Conservation (phyloP, 306 rosid species). For the Chamaecrista fasciculata region DNA sequence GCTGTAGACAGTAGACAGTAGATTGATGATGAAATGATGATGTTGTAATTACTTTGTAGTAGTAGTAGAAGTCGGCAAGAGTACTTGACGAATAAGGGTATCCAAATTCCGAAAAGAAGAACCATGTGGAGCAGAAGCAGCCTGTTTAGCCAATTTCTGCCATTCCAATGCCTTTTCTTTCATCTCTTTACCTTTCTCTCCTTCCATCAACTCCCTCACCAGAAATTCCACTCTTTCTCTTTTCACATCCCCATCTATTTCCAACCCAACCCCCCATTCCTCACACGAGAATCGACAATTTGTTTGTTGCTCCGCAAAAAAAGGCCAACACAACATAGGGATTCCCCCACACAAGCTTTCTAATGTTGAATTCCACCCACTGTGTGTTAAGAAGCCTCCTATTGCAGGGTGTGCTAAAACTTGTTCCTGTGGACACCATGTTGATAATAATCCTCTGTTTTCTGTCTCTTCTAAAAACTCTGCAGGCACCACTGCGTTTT, state of each 20-base stretch:
- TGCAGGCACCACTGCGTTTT: conserved; percentile 29
- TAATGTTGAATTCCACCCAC: conserved; percentile 76
- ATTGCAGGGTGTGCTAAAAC: conserved; percentile 51
- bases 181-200: conserved; percentile 50
- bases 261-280: conserved; percentile 72
- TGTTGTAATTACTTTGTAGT: background rate
- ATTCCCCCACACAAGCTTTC: conserved; percentile 63
- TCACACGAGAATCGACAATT: conserved; percentile 52
- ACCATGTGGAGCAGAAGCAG: conserved; percentile 27
- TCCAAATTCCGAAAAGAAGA: conserved; percentile 44
- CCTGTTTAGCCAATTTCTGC: conserved; percentile 43
- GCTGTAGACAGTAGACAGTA: no score
- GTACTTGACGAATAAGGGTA: conserved; percentile 26
- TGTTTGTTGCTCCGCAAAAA: conserved; percentile 69
- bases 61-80: conserved; percentile 2
- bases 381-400: conserved; percentile 67
- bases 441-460: conserved; percentile 39
- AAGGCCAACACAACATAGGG: conserved; percentile 76
- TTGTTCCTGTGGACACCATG: conserved; percentile 68
- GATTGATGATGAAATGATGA: no score
- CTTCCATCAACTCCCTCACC: conserved; percentile 61
- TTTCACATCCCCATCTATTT: conserved; percentile 48
- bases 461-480: conserved; percentile 42
- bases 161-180: conserved; percentile 42
- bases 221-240: conserved; percentile 42